phyloP scores from a whole-genome alignment of 768 basidiomycete species.

The Russula earlei region DNA sequence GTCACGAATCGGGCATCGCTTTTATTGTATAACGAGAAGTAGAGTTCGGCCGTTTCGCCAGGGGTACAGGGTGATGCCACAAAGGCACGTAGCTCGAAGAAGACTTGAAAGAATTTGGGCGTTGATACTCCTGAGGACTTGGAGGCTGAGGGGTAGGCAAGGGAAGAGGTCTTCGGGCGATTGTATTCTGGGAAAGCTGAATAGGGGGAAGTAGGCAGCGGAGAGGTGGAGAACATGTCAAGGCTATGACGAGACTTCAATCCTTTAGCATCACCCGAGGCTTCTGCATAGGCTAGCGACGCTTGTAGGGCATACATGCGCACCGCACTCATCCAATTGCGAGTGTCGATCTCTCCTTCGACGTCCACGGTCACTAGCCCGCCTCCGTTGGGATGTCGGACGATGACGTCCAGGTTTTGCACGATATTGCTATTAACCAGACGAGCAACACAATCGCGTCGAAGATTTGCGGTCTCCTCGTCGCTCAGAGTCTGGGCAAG shows the following conservation, averaged over 20 bases:
- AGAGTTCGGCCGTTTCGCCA: slow-evolving; percentile 88
- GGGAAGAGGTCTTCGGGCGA: slow-evolving; percentile 29
- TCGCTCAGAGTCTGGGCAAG: slow-evolving; percentile 78
- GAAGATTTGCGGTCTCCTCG: slow-evolving; percentile 76
- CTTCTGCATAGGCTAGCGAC: slow-evolving; percentile 65
- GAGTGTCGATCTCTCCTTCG: slow-evolving; percentile 68
- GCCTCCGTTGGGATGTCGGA: slow-evolving; percentile 90
- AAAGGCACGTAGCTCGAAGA: slow-evolving; percentile 85
- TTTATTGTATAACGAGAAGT: slow-evolving; percentile 88
- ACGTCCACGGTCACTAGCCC: slow-evolving; percentile 85
- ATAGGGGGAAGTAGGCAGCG: slow-evolving; percentile 52
- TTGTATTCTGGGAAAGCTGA: slow-evolving; percentile 62
- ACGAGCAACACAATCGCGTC: slow-evolving; percentile 78
- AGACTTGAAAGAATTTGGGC: slow-evolving; percentile 81
- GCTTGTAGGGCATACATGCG: slow-evolving; percentile 90
- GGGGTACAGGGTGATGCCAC: slow-evolving; percentile 84
- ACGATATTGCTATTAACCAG: slow-evolving; percentile 86
- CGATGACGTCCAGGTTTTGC: slow-evolving; percentile 90
- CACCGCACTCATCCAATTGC: slow-evolving; percentile 83
- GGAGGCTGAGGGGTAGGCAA: slow-evolving; percentile 27
- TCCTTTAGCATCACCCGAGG: slow-evolving; percentile 29
- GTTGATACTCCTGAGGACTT: slow-evolving; percentile 32
- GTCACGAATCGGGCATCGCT: slow-evolving; percentile 79
- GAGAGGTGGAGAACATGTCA: slow-evolving; percentile 37
- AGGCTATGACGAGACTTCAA: slow-evolving; percentile 31